Base-by-base conservation (phyloP, 768 basidiomycete species). In the Amanita phalloides region DNA sequence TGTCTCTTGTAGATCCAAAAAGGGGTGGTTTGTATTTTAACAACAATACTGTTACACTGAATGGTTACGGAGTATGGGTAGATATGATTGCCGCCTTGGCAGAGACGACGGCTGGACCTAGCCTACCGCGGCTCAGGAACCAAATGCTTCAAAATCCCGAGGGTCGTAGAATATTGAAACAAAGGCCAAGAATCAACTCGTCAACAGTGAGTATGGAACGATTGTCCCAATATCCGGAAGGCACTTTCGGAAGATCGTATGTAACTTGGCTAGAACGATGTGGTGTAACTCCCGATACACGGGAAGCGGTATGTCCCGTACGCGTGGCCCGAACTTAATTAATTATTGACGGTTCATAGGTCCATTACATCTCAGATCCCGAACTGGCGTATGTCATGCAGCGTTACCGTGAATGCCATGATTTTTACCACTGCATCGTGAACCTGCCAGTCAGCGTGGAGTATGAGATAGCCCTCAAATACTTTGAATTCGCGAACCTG, bases 311-410 rank as follows among this genome's bases (percentile, higher is more conserved):
- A 57, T 53, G 71, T 58, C 17, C 21, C 45, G 53, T 54, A 49
- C 54, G 30, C 7, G 25, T 35, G 53, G 38, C 55, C 33, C 51
- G 30, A 32, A 20, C 36, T 28, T 33, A 33, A 33, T 35, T n/a
- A 21, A 32, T 25, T 25, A 23, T 33, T 28, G 6, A 35, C 21
- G n/a, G n/a, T 30, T 10, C 50, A 23, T 60, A 97, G 94, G 94
- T 96, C 5, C 89, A 85, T 57, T 98, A 97, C 61, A 85, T 98
- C 52, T 80, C 87, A 61, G 91, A 97, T 61, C 92, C 93, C 2
- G 94, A 96, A 61, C 78, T 96, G 9, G 96, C 96, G 23, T 98
- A 96, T 66, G 89, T 98, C 51, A 91, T 99, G 87, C 90, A 94
- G 58, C 85, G 95, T 47, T 99, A 98, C 65, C 85, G 95, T 23